These are phyloP conservation scores for Saprolegnia parasitica DNA, from an alignment of 352 stramenopile species.

Conservation along the genomic window DNA sequence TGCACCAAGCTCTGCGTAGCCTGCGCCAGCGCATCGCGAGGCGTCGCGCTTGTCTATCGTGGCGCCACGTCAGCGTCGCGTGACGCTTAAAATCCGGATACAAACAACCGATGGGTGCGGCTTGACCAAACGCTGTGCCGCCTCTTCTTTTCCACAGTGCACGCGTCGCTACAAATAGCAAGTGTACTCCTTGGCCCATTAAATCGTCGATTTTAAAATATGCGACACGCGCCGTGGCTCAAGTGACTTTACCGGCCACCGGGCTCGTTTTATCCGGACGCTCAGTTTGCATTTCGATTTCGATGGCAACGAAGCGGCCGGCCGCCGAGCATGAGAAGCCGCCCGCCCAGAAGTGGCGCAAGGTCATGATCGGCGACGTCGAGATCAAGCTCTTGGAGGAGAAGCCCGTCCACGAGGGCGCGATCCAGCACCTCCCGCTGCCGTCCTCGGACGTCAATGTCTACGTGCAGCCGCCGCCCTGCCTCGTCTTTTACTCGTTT, in stretches of 20 bases:
- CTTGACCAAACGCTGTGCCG: neutral
- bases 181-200: neutral
- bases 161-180: neutral
- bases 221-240: neutral
- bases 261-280: neutral
- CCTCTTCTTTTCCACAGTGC: too few species aligned
- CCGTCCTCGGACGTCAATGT: neutral
- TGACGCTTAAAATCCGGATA: slow-evolving; percentile 4
- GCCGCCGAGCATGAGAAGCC: neutral
- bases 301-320: neutral
- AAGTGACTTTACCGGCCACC: slow-evolving; percentile 2
- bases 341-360: slow-evolving; percentile 6
- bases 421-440: slow-evolving; percentile 4
- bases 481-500: slow-evolving; percentile 28
- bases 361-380: slow-evolving; percentile 15
- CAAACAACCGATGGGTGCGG: neutral
- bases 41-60: neutral
- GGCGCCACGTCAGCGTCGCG: slow-evolving; percentile 10
- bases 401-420: slow-evolving; percentile 9
- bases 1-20: too few species aligned
- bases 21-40: neutral
- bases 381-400: slow-evolving; percentile 22
- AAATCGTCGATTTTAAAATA: neutral
- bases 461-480: slow-evolving; percentile 19
- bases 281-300: slow-evolving; percentile 9